phyloP scores from a whole-genome alignment of 805 yeast species.

The Hanseniaspora guilliermondii region DNA sequence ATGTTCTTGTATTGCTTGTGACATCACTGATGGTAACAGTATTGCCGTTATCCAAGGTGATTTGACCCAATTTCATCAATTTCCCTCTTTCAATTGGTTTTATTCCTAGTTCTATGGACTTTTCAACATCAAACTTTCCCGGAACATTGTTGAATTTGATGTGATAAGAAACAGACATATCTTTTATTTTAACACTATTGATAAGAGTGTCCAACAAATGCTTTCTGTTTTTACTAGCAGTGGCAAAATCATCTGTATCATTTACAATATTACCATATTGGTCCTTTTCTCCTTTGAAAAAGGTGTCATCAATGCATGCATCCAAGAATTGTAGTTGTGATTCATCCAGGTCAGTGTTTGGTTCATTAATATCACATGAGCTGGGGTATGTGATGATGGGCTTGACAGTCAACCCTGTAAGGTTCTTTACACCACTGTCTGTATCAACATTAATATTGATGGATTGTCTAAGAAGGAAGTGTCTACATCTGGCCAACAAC shows the following conservation, averaged over 20 bases:
- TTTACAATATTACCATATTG: background rate
- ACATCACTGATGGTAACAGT: conserved; percentile 59
- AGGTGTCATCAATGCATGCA: conserved; percentile 29
- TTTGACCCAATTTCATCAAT: conserved; percentile 47
- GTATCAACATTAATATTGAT: conserved; percentile 34
- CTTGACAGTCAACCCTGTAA: conserved; percentile 15
- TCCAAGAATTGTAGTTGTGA: background rate
- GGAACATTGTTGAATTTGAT: conserved; percentile 53
- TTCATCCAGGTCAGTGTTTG: background rate
- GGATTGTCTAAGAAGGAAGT: conserved; percentile 72
- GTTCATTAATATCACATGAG: background rate
- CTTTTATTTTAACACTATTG: conserved; percentile 13
- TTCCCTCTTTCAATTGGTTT: conserved; percentile 51
- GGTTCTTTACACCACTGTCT: conserved; percentile 9
- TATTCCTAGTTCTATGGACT: conserved; percentile 58
- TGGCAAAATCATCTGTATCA: conserved; percentile 15
- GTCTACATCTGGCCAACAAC: conserved; percentile 70
- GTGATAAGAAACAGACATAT: conserved; percentile 49
- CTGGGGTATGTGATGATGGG: background rate
- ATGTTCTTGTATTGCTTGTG: conserved; percentile 45
- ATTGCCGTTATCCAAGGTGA: conserved; percentile 48
- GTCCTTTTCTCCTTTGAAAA: conserved; percentile 26
- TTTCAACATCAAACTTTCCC: conserved; percentile 60
- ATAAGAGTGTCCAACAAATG: background rate
- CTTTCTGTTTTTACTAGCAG: conserved; percentile 23